Evolutionary conservation across 805 yeast species (phyloP), one percentile per base, ranked within the genome.

Genomic region (Barnettozyma botsteinii): DNA sequence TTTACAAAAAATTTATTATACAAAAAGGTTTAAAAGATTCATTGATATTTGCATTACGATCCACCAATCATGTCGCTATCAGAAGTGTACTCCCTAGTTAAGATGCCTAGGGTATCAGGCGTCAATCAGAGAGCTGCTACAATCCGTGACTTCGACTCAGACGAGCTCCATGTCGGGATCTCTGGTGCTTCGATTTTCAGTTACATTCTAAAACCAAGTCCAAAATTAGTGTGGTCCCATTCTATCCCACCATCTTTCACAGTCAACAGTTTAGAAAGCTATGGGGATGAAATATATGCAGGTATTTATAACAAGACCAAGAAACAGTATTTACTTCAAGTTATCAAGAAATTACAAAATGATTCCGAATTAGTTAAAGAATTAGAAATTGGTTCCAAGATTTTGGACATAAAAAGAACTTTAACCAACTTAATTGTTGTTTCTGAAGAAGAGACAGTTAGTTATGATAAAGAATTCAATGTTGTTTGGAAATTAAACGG

Each of bases 221-320:
- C 79, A 9, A 71, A 70, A 49, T 59, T 73, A 33, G 56, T 67
- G 31, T 73, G 79, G 79, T 69, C 77, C 4, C 65, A 66, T 48
- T 71, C 78, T 15, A 61, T 73, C 25, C 65, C 73, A 7, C 78
- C 78, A 11, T 51, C 64, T 3, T 62, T 65, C 26, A 36, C 58
- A 3, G 62, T 73, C 26, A 65, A 66, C 32, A 31, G 43, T n/a
- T 38, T 54, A 11, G 50, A 47, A 17, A 41, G 25, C 12, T 24
- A 41, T 11, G 26, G 21, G 0, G 46, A 41, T 18, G 31, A 32
- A 2, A 43, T 47, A 15, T 35, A 42, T 19, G 37, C 41, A 36
- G 59, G 57, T 30, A 36, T 47, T 8, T 46, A 30, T 28, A 44
- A 50, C 37, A 55, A 51, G 35, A 35, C 48, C 2, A 43, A 50